These are phyloP conservation scores for Pythium biforme DNA, from an alignment of 352 stramenopile species.

Conservation along the genomic window DNA sequence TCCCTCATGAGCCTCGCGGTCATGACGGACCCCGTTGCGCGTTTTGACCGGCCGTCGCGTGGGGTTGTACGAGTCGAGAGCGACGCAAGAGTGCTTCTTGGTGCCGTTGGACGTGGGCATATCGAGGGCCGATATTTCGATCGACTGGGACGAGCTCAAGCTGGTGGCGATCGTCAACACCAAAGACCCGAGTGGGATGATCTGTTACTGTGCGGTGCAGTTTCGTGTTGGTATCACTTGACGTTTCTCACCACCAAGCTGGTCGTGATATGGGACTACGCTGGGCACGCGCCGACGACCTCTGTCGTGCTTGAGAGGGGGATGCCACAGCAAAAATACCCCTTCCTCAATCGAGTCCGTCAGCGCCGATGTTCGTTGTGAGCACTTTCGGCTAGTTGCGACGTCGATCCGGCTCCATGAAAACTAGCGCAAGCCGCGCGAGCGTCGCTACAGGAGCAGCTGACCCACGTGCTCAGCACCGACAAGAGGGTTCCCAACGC, in stretches of 20 bases:
- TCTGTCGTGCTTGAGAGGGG: no score
- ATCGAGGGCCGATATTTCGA: not conserved
- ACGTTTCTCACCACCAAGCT: no score
- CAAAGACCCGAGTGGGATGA: constrained; percentile 1
- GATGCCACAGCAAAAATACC: no score
- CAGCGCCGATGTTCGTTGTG: no score
- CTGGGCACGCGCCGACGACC: no score
- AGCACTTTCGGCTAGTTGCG: not conserved
- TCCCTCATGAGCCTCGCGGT: constrained; percentile 14
- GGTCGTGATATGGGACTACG: no score
- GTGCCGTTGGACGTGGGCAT: not conserved
- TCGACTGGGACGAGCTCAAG: not conserved
- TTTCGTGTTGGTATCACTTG: no score
- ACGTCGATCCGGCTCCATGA: not conserved
- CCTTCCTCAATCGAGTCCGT: no score
- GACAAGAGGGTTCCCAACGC: not conserved
- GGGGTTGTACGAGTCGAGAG: not conserved
- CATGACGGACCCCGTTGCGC: constrained; percentile 13
- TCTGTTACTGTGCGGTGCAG: not conserved
- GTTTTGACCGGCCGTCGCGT: not conserved
- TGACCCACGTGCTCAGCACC: not conserved
- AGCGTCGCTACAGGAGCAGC: not conserved
- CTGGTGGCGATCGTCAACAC: not conserved
- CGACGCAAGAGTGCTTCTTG: not conserved
- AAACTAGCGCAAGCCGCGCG: not conserved